Base-by-base conservation (phyloP, 163 green algal species). In the Smithsoniella earleae region DNA sequence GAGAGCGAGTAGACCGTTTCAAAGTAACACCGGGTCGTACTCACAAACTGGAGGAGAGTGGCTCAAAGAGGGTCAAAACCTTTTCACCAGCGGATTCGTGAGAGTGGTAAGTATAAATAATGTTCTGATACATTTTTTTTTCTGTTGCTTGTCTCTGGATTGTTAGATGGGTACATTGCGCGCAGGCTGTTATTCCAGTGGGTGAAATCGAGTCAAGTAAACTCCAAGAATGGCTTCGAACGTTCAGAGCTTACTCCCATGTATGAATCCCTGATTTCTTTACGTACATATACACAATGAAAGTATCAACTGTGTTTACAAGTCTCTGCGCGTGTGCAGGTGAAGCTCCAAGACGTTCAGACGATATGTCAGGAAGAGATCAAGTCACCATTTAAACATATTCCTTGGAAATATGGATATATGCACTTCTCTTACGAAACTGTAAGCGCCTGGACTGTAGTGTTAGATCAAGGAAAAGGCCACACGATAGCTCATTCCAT, bases 371-470 rank as follows among this genome's bases (percentile, higher is more conserved):
- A 69, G 34, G 58, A 69, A 36, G 58, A 69, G 30, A 33, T 69
- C 16, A 69, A 69, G 27, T 69, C 58, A 3, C 58, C 58, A 22
- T 69, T 69, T 31, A 69, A 69, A 13, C 20, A 69, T 13, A 69
- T 69, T 38, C 58, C 58, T 43, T 69, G 58, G 58, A 69, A 69
- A 13, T 34, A 69, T 38, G 58, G 58, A 30, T 69, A 69, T 31
- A 69, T 69, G 58, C 58, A 69, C 58, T 69, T 69, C 25, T 69
- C 58, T 38, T 69, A 69, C 43, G 58, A 69, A 69, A 69, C 25
- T 8, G 58, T 69, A 13, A 22, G 40, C 40, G 10, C 13, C 40
- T 22, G 10, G 40, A 10, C 40, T 38, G 58, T 34, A 43, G 20
- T 6, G 52, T 65, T 33, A 65, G 52, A 6, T 33, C 6, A 13